A percentile compares a stretch with the other conserved stretches of the same genome.
Evolutionary conservation across 225 moss, liverwort and hornwort genomes (phyloP).

Genomic region (Physcomitrium patens): DNA sequence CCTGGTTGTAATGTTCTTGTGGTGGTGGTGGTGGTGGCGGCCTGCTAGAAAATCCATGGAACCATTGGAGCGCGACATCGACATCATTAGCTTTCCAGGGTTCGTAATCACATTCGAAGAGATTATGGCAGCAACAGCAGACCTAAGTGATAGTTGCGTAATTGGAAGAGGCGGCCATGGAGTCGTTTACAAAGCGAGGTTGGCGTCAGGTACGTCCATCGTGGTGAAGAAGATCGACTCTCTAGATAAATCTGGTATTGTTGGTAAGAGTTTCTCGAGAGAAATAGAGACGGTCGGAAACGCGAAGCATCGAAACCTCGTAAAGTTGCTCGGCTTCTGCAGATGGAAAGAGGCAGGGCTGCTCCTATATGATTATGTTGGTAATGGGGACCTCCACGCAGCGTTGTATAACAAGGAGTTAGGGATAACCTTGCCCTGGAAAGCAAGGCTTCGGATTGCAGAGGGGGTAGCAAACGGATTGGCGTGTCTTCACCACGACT

Average conservation of each 20-base stretch:
- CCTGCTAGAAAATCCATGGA: neutral
- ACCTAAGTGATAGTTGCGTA: constrained; percentile 32
- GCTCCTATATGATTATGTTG: constrained; percentile 50
- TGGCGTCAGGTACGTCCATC: constrained; percentile 17
- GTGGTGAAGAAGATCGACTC: constrained; percentile 44
- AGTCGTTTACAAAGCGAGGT: constrained; percentile 36
- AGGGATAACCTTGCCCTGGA: constrained; percentile 15
- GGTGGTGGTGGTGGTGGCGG: constrained; percentile 8
- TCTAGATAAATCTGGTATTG: constrained; percentile 17
- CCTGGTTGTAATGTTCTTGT: neutral
- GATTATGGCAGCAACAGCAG: constrained; percentile 36
- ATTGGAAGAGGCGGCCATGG: constrained; percentile 50
- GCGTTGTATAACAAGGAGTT: constrained; percentile 25
- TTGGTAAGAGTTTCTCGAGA: constrained; percentile 36
- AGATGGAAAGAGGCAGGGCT: constrained; percentile 31
- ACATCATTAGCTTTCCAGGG: constrained; percentile 27
- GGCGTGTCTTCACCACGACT: constrained; percentile 46
- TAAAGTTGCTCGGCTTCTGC: constrained; percentile 50
- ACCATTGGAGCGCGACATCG: constrained; percentile 5
- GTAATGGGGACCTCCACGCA: constrained; percentile 39
- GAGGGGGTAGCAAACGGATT: constrained; percentile 40
- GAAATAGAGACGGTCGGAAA: constrained; percentile 41
- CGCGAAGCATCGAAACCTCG: constrained; percentile 42
- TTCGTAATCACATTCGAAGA: constrained; percentile 29
- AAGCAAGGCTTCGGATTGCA: constrained; percentile 37